Evolutionary conservation across 2,329 filamentous ascomycete genomes (phyloP), one percentile per base, ranked within the genome.

Genomic region (Epichloe hybrida): DNA sequence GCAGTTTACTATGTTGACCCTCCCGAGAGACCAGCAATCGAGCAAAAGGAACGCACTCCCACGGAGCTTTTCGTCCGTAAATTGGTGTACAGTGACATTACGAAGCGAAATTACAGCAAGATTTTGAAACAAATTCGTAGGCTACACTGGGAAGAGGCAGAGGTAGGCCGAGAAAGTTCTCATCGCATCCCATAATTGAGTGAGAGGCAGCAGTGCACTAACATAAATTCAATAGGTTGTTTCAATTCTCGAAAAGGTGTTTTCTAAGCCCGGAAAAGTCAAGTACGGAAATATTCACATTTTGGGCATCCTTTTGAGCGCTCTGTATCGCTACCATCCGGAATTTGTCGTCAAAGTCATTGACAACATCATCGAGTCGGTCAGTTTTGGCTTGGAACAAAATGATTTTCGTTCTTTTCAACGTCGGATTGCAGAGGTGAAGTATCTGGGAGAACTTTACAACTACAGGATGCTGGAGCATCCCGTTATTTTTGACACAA

Each of bases 371-470:
- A 74, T 97, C 15, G 94, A 98, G 66, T 84, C 87, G 5, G 84
- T 98, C 56, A 85, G 79, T 0, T 78, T 94, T 56, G 93, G 93
- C 1, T 74, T 98, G 2, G 93, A 98, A 67, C 81, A 90, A 58
- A 97, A 97, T 60, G 93, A 98, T 64, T 98, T 96, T 75, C 90
- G 94, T 61, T 94, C 89, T 70, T 96, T 95, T 63, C 93, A 98
- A 68, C 84, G 90, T 53, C 84, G 93, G 21, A 84, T 98, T 55
- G 88, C 94, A 3, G 91, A 97, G 66, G 88, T 95, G 61, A 97
- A 96, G 64, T 98, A 96, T 64, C 75, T 98, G 5, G 90, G 88
- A 21, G 93, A 98, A 67, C 78, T 98, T 9, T 98, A 98, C 71
- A 95, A 96, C 61, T 98, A 97, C 65, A 86, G 93, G 52, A 88